Base-by-base conservation (phyloP, 805 yeast genomes). In the Ogataea allantospora region DNA sequence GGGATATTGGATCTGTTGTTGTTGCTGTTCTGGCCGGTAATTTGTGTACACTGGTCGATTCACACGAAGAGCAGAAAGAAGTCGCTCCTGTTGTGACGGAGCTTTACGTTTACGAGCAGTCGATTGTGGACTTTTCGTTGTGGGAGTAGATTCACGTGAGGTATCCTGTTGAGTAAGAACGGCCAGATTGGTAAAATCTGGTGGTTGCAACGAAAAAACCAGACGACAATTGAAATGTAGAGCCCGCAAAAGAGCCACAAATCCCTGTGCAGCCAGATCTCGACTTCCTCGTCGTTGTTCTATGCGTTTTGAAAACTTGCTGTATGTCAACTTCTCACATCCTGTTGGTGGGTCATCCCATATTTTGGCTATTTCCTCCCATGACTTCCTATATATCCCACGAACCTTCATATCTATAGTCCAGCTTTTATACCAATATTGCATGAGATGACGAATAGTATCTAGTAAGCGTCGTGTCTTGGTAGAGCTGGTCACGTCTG, bases 201-300 rank as follows among this genome's bases (percentile, higher is more conserved):
- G 89, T 0, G 96, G 93, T 55, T 93, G 99, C 21, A 89, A 54
- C 0, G 96, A 89, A 50, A 82, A 80, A 0, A 88, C 79, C 18
- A 93, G 62, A 30, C 99, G 67, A 1, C 91, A 80, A 27, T 78
- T 72, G 9, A 93, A 64, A 1, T 83, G 84, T 9, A 84, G 60
- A 1, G 93, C 70, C 46, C 98, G 63, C 29, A 88, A 57, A 1
- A 91, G 51, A 0, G 85, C 77, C 11, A 88, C 87, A 63, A 87
- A 89, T 0, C 96, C 97, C 53, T 87, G 96, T 0, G 93, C 88
- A 0, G 83, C 83, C 6, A 86, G 40, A 55, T 91, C 97, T 22
- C 84, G 60, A 2, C 87, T 77, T 0, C 98, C 99, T 12, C 70
- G 58, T 17, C 75, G 74, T 11, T 64, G 54, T 2, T 56, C 38